Base-by-base conservation (phyloP, 73 alveolate genomes). In the Paramecium primaurelia region DNA sequence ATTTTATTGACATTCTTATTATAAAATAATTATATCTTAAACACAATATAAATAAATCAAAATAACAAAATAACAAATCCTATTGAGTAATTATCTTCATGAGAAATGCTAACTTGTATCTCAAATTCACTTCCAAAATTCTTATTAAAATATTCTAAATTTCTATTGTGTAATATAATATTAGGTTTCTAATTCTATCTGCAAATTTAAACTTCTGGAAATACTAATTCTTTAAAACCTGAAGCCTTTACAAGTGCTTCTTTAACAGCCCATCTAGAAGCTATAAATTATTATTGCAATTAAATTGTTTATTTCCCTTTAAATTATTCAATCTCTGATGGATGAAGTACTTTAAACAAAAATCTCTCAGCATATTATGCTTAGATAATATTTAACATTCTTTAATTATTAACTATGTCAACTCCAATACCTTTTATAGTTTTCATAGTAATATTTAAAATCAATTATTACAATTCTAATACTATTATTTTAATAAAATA, bases 181-280 rank as follows among this genome's bases (percentile, higher is more conserved):
- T 9, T 28, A 6, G 86, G 86, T 12, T 30, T 30, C 16, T 34
- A 22, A 40, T 12, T 1, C 22, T 12, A 77, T 40, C 42, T 77
- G 4, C 40, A 26, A 20, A 77, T 42, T 25, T 77, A 22, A 1
- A 42, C 30, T 40, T 77, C 49, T 1, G 88, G 88, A 58, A 73
- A 73, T 22, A 73, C 64, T 37, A 73, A 34, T 16, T 37, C 58
- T 11, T 34, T 73, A 40, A 26, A 40, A 32, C 18, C 7, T 14
- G 71, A 38, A n/a, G 73, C 89, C 16, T 77, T 77, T 11, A 77
- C 89, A 18, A 77, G 26, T n/a, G 71, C 64, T 18, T 77, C 89
- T 44, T 77, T 77, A 2, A 40, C 69, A 77, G 71, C 89, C 89
- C 89, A 77, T 40, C 89, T 77, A 14, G 89, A 77, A 8, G 89